phyloP scores from a whole-genome alignment of 2,329 filamentous ascomycete species.

The Exophiala xenobiotica region DNA sequence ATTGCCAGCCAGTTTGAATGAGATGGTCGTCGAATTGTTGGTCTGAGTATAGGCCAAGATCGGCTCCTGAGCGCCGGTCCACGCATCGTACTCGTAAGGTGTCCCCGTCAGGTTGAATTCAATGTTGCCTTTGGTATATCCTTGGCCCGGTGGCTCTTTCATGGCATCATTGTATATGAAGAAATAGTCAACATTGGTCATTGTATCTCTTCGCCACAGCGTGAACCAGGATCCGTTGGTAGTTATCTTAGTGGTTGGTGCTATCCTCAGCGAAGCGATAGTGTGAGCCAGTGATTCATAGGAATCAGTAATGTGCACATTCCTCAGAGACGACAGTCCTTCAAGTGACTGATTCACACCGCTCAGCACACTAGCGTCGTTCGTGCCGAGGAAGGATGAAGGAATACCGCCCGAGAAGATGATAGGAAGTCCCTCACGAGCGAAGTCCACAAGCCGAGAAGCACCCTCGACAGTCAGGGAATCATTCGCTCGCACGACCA shows the following conservation, averaged over 20 bases:
- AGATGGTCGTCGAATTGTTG: constrained; percentile 34
- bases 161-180: constrained; percentile 43
- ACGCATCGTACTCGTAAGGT: constrained; percentile 45
- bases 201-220: constrained; percentile 36
- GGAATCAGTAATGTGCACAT: constrained; percentile 38
- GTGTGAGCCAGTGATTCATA: constrained; percentile 34
- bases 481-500: constrained; percentile 41
- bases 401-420: constrained; percentile 42
- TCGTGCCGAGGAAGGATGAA: constrained; percentile 1
- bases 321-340: constrained; percentile 34
- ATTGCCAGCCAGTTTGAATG: constrained; percentile 40
- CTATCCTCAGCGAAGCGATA: constrained; percentile 35
- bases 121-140: constrained; percentile 32
- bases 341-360: constrained; percentile 15
- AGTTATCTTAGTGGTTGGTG: constrained; percentile 34
- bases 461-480: constrained; percentile 40
- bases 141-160: constrained; percentile 10
- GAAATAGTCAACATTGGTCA: constrained; percentile 36
- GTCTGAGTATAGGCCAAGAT: constrained; percentile 37
- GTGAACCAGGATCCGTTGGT: constrained; percentile 39
- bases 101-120: constrained; percentile 32
- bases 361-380: constrained; percentile 25
- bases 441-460: constrained; percentile 37
- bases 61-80: constrained; percentile 41
- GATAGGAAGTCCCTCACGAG: constrained; percentile 43